phyloP scores from a whole-genome alignment of 2,329 filamentous ascomycete species.

The Trichophyton equinum region DNA sequence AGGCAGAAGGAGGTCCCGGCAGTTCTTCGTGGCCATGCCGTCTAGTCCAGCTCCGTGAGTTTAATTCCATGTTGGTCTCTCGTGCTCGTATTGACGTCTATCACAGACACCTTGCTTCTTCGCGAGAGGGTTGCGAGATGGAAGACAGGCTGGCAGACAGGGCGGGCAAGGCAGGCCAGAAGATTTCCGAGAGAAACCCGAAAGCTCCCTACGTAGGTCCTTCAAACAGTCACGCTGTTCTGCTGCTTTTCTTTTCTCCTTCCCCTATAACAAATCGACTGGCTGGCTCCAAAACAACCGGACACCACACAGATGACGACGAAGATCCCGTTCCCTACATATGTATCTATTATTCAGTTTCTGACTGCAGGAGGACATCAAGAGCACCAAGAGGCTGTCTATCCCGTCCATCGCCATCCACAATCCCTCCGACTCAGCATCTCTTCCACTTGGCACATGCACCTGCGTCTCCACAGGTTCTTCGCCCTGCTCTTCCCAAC shows the following conservation, averaged over 20 bases:
- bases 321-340: not conserved
- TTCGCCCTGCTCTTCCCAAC: not conserved
- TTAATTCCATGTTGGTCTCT: not conserved
- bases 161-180: no score
- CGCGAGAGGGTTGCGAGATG: not conserved
- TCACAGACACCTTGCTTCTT: not conserved
- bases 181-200: not conserved
- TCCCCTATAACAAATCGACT: no score
- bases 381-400: not conserved
- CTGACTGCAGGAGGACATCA: not conserved
- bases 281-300: no score
- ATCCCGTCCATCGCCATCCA: not conserved
- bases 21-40: not conserved
- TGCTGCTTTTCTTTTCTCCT: no score
- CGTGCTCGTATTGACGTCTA: not conserved
- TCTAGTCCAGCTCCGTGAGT: not conserved
- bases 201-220: no score
- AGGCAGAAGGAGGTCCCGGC: not conserved
- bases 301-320: no score
- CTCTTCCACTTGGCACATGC: not conserved
- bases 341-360: not conserved
- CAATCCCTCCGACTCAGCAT: no score
- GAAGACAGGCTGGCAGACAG: not conserved
- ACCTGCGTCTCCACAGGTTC: not conserved
- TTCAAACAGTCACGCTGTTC: no score